Conservation (phyloP, 2,329 filamentous ascomycete genomes). For the Fusarium transvaalense region DNA sequence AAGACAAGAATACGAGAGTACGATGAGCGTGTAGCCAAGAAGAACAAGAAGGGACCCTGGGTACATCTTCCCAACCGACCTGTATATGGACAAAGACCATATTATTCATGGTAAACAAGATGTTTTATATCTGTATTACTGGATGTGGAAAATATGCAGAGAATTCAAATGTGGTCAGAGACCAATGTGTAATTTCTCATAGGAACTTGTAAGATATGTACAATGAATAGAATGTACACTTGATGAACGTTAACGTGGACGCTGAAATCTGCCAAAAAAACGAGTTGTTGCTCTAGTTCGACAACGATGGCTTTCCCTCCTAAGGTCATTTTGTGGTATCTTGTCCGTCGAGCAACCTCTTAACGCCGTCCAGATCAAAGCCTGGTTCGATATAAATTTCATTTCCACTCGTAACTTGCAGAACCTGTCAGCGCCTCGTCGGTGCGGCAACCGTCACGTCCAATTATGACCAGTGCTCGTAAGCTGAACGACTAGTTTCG, state of each 20-base stretch:
- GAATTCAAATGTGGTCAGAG: slow-evolving; percentile 10
- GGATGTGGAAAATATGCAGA: slow-evolving; percentile 10
- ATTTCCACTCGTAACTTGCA: slow-evolving; percentile 3
- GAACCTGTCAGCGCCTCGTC: background rate
- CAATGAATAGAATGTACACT: slow-evolving; percentile 50
- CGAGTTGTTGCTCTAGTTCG: background rate
- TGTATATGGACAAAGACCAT: slow-evolving; percentile 85
- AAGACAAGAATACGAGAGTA: slow-evolving; percentile 86
- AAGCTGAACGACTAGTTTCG: background rate
- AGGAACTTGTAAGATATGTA: slow-evolving; percentile 54
- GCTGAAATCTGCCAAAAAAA: background rate
- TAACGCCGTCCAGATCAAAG: slow-evolving; percentile 16
- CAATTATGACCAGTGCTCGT: background rate
- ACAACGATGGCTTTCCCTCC: background rate
- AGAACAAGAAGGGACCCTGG: slow-evolving; percentile 83
- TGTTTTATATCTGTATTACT: slow-evolving; percentile 2
- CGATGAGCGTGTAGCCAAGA: slow-evolving; percentile 81
- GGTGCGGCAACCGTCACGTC: background rate
- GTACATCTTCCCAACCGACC: slow-evolving; percentile 88
- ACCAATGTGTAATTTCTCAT: slow-evolving; percentile 39
- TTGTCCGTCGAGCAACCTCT: slow-evolving; percentile 11
- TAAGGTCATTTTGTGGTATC: slow-evolving; percentile 18
- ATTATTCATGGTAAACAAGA: slow-evolving; percentile 83
- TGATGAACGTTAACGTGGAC: slow-evolving; percentile 30
- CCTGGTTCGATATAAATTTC: background rate